Percentiles rank a stretch among this genome's conserved stretches.
These are phyloP conservation scores for Trichocladium antarcticum DNA, from an alignment of 495 filamentous ascomycete genomes.

Conservation along the genomic window DNA sequence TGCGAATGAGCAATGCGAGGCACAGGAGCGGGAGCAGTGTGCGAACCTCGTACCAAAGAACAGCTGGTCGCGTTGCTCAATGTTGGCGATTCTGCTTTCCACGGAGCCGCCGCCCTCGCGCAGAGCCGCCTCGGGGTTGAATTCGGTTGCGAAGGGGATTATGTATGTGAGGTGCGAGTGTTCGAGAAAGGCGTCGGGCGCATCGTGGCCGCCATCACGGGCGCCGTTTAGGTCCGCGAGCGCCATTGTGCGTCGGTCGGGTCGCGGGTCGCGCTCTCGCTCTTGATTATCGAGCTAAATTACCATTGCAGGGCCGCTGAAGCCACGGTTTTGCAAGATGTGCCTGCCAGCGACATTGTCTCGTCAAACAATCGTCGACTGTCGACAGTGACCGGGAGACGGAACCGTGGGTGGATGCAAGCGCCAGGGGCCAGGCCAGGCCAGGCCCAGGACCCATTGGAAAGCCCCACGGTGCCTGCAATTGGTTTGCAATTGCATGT, in stretches of 20 bases:
- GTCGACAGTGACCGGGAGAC: background rate
- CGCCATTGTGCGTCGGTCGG: slow-evolving; percentile 9
- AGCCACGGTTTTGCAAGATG: background rate
- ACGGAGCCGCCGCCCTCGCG: slow-evolving; percentile 30
- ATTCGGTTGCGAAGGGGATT: slow-evolving; percentile 56
- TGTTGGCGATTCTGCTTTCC: slow-evolving; percentile 35
- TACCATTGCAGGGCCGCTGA: background rate
- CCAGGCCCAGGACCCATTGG: background rate
- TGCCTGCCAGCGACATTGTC: too few relatives aligned
- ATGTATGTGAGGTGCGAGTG: slow-evolving; percentile 66
- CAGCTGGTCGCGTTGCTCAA: slow-evolving; percentile 41
- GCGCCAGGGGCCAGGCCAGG: background rate
- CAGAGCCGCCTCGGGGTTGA: slow-evolving; percentile 53
- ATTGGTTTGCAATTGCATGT: too few relatives aligned
- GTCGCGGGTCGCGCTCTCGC: background rate
- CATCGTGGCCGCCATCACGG: slow-evolving; percentile 1
- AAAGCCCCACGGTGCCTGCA: background rate
- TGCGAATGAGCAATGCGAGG: slow-evolving; percentile 50
- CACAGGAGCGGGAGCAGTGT: slow-evolving; percentile 26
- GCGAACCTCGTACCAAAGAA: slow-evolving; percentile 55
- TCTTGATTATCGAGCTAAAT: background rate
- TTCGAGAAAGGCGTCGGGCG: slow-evolving; percentile 49
- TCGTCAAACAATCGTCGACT: too few relatives aligned
- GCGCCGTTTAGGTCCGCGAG: slow-evolving; percentile 7
- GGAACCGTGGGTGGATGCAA: background rate